Conservation (phyloP, 2,329 filamentous ascomycete species). For the Neonectria magnoliae region DNA sequence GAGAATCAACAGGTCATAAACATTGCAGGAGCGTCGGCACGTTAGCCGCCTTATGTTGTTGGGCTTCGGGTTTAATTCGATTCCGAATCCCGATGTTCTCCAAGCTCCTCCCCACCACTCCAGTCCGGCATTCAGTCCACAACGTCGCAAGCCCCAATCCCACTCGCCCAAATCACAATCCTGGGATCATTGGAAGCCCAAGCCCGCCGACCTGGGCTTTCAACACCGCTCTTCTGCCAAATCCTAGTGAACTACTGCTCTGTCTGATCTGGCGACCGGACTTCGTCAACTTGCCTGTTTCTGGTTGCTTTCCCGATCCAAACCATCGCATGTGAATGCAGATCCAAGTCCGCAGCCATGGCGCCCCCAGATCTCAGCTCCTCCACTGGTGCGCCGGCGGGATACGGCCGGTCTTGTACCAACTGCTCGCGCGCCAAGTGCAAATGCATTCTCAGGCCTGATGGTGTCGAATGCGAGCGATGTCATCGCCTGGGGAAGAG, state of each 20-base stretch:
- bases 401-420: slow-evolving; percentile 57
- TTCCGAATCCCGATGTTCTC: slow-evolving; percentile 17
- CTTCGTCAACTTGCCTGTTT: slow-evolving; percentile 17
- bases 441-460: slow-evolving; percentile 56
- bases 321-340: slow-evolving; percentile 8
- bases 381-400: slow-evolving; percentile 45
- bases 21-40: neutral
- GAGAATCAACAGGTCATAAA: neutral
- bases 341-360: slow-evolving; percentile 26
- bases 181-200: slow-evolving; percentile 8
- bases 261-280: slow-evolving; percentile 26
- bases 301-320: neutral
- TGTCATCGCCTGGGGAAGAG: slow-evolving; percentile 59
- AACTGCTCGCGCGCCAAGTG: slow-evolving; percentile 60
- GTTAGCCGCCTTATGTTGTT: neutral
- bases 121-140: slow-evolving; percentile 22
- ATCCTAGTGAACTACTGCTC: slow-evolving; percentile 19
- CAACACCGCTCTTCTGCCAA: slow-evolving; percentile 3
- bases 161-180: slow-evolving; percentile 16
- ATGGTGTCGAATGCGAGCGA: slow-evolving; percentile 49
- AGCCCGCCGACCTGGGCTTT: slow-evolving; percentile 2
- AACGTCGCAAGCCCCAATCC: slow-evolving; percentile 24
- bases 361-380: slow-evolving; percentile 33
- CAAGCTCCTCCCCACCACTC: neutral
- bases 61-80: slow-evolving; percentile 20